phyloP scores from a whole-genome alignment of 371 early-diverging fungal genomes.

The Antonospora locustae region DNA sequence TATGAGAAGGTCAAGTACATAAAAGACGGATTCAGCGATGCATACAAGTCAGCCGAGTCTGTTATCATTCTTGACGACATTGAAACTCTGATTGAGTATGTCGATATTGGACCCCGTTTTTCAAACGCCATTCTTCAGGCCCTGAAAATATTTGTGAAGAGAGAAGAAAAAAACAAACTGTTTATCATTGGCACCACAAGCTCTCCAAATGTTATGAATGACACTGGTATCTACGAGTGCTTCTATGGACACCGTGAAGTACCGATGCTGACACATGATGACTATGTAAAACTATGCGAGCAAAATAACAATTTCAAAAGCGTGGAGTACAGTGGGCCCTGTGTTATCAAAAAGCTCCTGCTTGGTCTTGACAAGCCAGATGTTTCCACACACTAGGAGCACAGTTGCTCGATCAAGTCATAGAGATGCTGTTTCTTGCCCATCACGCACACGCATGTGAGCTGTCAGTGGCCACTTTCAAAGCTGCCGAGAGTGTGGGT shows the following conservation, averaged over 20 bases:
- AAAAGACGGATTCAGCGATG: constrained; percentile 67
- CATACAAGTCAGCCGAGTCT: constrained; percentile 84
- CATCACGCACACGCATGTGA: no score
- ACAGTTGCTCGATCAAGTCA: no score
- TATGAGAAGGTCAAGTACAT: constrained; percentile 75
- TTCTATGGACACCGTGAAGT: constrained; percentile 38
- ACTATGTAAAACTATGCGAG: constrained; percentile 34
- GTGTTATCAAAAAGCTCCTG: constrained; percentile 42
- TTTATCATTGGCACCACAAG: constrained; percentile 54
- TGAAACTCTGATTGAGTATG: constrained; percentile 85
- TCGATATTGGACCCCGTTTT: constrained; percentile 88
- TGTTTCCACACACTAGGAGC: no score
- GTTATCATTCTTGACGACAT: constrained; percentile 88
- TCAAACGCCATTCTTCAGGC: constrained; percentile 87
- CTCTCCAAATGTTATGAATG: constrained; percentile 34
- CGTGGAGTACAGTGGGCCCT: constrained; percentile 22
- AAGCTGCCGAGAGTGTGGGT: no score
- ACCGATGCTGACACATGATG: constrained; percentile 18
- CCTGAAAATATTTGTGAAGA: constrained; percentile 57
- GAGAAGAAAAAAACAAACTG: constrained; percentile 46
- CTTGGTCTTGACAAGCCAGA: constrained; percentile 31
- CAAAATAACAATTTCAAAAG: constrained; percentile 42
- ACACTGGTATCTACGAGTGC: constrained; percentile 47
- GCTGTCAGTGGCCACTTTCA: no score
- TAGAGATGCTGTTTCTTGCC: no score